Percentiles rank a stretch among this genome's conserved stretches.
Conservation (phyloP, 192 early-diverging fungal species). For the Geranomyces variabilis region DNA sequence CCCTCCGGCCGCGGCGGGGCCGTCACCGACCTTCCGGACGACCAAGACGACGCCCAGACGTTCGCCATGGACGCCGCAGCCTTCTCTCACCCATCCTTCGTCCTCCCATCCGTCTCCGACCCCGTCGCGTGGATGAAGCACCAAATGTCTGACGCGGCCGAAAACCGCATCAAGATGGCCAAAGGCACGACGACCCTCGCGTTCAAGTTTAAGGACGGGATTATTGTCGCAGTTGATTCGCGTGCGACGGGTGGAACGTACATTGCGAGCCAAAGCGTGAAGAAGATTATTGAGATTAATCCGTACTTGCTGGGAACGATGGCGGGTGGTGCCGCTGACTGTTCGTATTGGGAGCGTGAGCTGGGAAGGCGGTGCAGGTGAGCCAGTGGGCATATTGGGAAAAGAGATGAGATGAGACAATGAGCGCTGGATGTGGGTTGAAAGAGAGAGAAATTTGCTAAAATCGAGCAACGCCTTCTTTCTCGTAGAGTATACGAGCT, state of each 20-base stretch:
- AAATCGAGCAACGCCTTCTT: too few relatives aligned
- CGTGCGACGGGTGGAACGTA: slow-evolving; percentile 90
- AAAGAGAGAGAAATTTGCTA: too few relatives aligned
- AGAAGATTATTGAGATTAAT: slow-evolving; percentile 99
- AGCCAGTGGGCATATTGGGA: not conserved
- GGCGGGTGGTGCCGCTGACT: slow-evolving; percentile 99
- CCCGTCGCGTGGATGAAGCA: slow-evolving; percentile 85
- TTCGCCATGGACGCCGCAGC: slow-evolving; percentile 21
- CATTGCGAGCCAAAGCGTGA: slow-evolving; percentile 92
- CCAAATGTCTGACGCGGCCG: slow-evolving; percentile 69
- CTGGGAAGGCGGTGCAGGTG: slow-evolving; percentile 85
- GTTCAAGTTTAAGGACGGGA: slow-evolving; percentile 94
- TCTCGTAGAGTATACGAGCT: slow-evolving; percentile 82
- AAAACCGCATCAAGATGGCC: slow-evolving; percentile 85
- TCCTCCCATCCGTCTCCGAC: slow-evolving; percentile 40
- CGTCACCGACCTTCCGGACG: slow-evolving; percentile 5
- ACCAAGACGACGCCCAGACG: slow-evolving; percentile 2
- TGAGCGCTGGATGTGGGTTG: too few relatives aligned
- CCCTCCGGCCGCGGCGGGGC: not conserved
- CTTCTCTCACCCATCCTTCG: slow-evolving; percentile 44
- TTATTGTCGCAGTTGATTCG: slow-evolving; percentile 95
- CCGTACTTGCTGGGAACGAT: slow-evolving; percentile 97
- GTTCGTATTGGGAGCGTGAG: slow-evolving; percentile 97
- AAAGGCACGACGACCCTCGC: slow-evolving; percentile 98
- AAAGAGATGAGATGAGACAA: not conserved